Conservation (phyloP, 176 grass and related monocot genomes). For the Luzula sylvatica region DNA sequence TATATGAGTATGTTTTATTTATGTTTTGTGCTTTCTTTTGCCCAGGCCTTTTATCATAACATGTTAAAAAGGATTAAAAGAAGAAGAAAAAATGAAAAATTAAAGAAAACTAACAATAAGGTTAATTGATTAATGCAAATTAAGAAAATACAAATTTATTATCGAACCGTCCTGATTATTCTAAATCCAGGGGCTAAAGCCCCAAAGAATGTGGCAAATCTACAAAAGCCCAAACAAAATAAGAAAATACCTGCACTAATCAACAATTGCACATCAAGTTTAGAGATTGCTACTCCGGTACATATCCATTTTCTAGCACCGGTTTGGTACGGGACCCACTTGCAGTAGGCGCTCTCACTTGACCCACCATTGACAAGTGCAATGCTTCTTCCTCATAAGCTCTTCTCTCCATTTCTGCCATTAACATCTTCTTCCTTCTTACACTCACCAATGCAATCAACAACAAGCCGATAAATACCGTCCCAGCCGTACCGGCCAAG, state of each 20-base stretch:
- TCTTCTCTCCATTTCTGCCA: conserved; percentile 70
- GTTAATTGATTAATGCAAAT: too few relatives aligned
- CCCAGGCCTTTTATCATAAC: not conserved
- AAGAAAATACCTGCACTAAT: not conserved
- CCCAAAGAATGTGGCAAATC: not conserved
- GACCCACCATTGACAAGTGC: conserved; percentile 83
- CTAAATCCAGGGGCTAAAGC: too few relatives aligned
- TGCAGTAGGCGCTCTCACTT: conserved; percentile 75
- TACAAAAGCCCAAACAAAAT: conserved; percentile 11
- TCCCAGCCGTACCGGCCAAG: conserved; percentile 43
- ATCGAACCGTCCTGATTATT: conserved; percentile 9
- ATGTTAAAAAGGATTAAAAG: not conserved
- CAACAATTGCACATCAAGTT: not conserved
- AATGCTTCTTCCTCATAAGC: conserved; percentile 89
- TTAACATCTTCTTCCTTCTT: conserved; percentile 41
- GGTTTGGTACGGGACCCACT: conserved; percentile 61
- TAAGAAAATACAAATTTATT: not conserved
- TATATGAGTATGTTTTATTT: too few relatives aligned
- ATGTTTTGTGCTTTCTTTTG: too few relatives aligned
- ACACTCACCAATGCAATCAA: conserved; percentile 54
- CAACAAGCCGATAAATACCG: conserved; percentile 56
- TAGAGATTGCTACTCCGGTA: not conserved
- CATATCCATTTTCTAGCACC: conserved; percentile 45
- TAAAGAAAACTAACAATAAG: too few relatives aligned
- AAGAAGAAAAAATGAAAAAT: not conserved